Conservation (phyloP, 179 eudicot species). For the Spinacia oleracea region DNA sequence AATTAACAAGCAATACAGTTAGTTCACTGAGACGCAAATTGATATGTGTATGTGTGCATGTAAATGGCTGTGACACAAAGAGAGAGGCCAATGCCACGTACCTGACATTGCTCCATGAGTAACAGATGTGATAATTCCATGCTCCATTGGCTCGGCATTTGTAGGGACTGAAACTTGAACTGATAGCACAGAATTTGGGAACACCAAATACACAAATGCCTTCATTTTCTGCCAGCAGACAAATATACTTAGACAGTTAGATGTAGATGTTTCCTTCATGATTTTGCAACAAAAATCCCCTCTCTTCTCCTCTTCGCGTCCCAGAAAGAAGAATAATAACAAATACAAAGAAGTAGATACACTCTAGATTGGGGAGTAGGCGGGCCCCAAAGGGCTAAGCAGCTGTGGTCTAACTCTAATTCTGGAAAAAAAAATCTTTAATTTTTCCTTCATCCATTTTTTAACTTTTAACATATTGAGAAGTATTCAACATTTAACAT, state of each 20-base stretch:
- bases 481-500: neutral
- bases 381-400: no score
- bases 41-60: neutral
- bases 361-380: neutral
- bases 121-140: slow-evolving; percentile 81
- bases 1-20: neutral
- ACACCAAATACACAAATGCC: slow-evolving; percentile 77
- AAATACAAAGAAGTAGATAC: neutral
- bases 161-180: slow-evolving; percentile 46
- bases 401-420: no score
- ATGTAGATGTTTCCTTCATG: neutral
- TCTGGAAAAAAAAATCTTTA: neutral
- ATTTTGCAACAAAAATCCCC: neutral
- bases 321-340: neutral
- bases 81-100: slow-evolving; percentile 29
- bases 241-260: neutral
- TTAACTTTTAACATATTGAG: neutral
- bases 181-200: slow-evolving; percentile 61
- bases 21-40: neutral
- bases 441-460: neutral
- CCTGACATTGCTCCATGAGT: slow-evolving; percentile 92
- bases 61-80: no score
- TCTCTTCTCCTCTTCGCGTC: neutral
- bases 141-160: slow-evolving; percentile 51
- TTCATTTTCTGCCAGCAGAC: slow-evolving; percentile 67